Conservation (phyloP, 257 asterid genomes). For the Asclepias syriaca region DNA sequence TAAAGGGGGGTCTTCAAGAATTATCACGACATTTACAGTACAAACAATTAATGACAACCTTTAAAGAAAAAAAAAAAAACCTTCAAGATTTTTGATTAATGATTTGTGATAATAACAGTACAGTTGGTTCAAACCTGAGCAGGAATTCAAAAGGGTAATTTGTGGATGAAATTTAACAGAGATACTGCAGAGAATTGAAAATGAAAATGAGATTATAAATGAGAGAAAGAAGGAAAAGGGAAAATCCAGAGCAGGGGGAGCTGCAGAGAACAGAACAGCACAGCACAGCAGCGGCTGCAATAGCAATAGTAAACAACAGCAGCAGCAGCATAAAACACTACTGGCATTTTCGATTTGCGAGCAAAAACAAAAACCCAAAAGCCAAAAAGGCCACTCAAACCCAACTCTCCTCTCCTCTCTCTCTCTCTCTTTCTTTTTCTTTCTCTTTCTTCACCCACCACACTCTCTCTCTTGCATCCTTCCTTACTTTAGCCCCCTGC, state of each 20-base stretch:
- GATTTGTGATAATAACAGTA: too few species aligned
- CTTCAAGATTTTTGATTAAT: too few species aligned
- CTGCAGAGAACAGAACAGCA: slow-evolving; percentile 20
- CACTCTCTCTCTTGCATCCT: background rate
- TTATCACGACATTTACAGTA: too few species aligned
- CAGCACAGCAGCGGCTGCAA: slow-evolving; percentile 24
- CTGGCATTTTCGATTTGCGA: slow-evolving; percentile 76
- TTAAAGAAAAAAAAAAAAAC: too few species aligned
- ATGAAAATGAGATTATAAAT: slow-evolving; percentile 2
- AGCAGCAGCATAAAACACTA: slow-evolving; percentile 37
- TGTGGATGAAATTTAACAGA: background rate
- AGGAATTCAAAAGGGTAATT: background rate
- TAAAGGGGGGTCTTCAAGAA: too few species aligned
- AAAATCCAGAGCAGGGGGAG: slow-evolving; percentile 30
- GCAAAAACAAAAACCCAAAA: slow-evolving; percentile 23
- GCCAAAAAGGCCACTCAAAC: background rate
- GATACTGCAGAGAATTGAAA: slow-evolving; percentile 1
- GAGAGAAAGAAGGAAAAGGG: background rate
- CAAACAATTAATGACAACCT: too few species aligned
- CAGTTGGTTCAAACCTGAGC: background rate
- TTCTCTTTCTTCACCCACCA: slow-evolving; percentile 20
- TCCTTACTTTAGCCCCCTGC: background rate
- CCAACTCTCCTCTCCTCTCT: background rate
- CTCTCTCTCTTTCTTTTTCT: slow-evolving; percentile 14
- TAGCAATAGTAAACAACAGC: background rate